These are phyloP conservation scores for Scolecobasidium constrictum DNA, from an alignment of 2,329 filamentous ascomycete genomes.

Conservation along the genomic window DNA sequence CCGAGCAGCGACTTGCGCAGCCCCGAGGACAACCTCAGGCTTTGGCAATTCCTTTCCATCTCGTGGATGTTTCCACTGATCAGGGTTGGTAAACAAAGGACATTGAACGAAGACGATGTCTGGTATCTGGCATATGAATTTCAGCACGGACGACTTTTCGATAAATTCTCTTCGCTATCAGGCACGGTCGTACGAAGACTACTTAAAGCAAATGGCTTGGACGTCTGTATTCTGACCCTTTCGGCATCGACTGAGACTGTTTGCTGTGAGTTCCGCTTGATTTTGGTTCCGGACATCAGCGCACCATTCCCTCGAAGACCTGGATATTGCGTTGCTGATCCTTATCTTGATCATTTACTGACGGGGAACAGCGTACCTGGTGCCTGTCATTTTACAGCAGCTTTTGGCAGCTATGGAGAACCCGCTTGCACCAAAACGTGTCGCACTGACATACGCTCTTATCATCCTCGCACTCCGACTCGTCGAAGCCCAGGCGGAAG, in stretches of 20 bases:
- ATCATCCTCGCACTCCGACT: slow-evolving; percentile 52
- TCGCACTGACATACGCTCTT: slow-evolving; percentile 54
- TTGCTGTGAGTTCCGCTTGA: slow-evolving; percentile 40
- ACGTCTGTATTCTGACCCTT: slow-evolving; percentile 56
- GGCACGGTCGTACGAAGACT: slow-evolving; percentile 64
- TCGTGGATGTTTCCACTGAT: slow-evolving; percentile 75
- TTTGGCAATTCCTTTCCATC: slow-evolving; percentile 78
- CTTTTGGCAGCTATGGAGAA: slow-evolving; percentile 57
- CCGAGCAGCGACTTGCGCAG: slow-evolving; percentile 53
- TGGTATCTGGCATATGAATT: slow-evolving; percentile 74
- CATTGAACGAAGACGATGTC: slow-evolving; percentile 68
- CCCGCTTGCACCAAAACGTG: slow-evolving; percentile 35
- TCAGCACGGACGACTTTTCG: slow-evolving; percentile 66
- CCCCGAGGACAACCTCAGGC: slow-evolving; percentile 67
- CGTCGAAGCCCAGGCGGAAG: slow-evolving; percentile 50
- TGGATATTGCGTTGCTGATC: background rate
- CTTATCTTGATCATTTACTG: background rate
- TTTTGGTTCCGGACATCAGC: too few relatives aligned
- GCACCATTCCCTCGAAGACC: too few relatives aligned
- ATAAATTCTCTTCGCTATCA: slow-evolving; percentile 58
- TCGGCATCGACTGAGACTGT: slow-evolving; percentile 55
- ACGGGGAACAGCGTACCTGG: background rate
- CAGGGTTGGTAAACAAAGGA: slow-evolving; percentile 47
- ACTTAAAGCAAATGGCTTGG: slow-evolving; percentile 65
- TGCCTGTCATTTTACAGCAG: slow-evolving; percentile 61